Base-by-base conservation (phyloP, 1,284 basidiomycete species). In the Malassezia yamatoensis region DNA sequence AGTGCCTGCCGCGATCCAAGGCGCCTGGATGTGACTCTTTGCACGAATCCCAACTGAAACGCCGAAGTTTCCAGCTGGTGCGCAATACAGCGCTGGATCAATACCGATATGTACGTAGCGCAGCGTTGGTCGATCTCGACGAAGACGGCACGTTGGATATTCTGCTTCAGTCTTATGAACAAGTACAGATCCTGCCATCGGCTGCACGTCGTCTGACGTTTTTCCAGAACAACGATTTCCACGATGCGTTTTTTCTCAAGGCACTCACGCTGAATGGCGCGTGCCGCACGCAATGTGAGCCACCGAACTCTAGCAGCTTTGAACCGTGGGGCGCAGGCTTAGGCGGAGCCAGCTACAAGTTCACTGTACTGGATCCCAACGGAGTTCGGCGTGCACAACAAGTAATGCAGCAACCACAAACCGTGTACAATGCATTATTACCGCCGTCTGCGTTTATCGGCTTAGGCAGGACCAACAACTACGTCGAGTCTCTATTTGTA, bases 241-340 rank as follows among this genome's bases (percentile, higher is more conserved):
- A 91, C 71, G 94, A 99, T 67, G 91, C 94, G 0, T 99, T 99
- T 79, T 98, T 98, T 82, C 80, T 98, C 56, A 96, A 96, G 74
- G 52, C 45, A 20, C 51, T 61, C 40, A 90, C 94, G 2, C 77
- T 96, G 35, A 96, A 96, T 68, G 90, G 90, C 11, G 93, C 90
- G 0, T 98, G 93, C 67, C 80, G 83, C 51, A 85, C 85, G 48
- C 83, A 84, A 1, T 83, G 83, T 77, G 94, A 68, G 58, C 63
- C 61, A 11, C 39, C 43, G 4, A 51, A 41, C 29, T 54, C 55
- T 24, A 53, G 48, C 20, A 49, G 52, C 18, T 51, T 18, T 13
- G 65, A 93, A 86, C 87, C 91, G 0, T 90, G 90, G 65, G 94
- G 93, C 0, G 87, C 89, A 20, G 90, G 86, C 75, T 91, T 90